These are phyloP conservation scores for Plasmodium berghei DNA, from an alignment of 169 alveolate genomes.

Conservation along the genomic window DNA sequence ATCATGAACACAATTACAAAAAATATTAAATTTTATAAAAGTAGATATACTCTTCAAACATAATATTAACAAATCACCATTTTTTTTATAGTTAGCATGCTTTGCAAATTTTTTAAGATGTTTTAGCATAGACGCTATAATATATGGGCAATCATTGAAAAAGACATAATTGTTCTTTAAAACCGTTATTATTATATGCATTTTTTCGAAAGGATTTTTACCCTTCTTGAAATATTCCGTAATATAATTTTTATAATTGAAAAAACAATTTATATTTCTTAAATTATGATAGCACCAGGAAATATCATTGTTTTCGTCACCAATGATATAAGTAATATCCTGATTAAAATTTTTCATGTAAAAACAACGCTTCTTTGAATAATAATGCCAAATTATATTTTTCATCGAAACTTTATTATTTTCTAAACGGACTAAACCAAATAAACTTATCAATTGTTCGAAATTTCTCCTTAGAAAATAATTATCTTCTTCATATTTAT, in stretches of 20 bases:
- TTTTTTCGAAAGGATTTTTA: slow-evolving; percentile 19
- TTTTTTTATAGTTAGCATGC: not conserved
- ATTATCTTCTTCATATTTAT: slow-evolving; percentile 12
- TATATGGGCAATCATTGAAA: slow-evolving; percentile 53
- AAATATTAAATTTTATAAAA: slow-evolving; percentile 46
- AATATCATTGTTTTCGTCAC: not conserved
- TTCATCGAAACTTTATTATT: slow-evolving; percentile 12
- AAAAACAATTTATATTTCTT: not conserved
- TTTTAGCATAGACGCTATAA: slow-evolving; percentile 19
- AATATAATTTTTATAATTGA: slow-evolving; percentile 14
- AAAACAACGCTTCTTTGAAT: slow-evolving; percentile 10
- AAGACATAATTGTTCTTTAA: slow-evolving; percentile 26
- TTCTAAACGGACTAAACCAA: not conserved
- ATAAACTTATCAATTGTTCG: slow-evolving; percentile 4
- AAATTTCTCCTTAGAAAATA: not conserved
- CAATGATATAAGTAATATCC: no score
- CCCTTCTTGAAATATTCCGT: slow-evolving; percentile 20
- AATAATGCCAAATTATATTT: not conserved
- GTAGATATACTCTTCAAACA: not conserved
- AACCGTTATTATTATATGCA: slow-evolving; percentile 24
- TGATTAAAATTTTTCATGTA: no score
- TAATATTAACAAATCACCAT: slow-evolving; percentile 1
- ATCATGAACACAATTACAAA: slow-evolving; percentile 33
- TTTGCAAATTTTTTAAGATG: not conserved
- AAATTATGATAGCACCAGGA: no score